Evolutionary conservation across 2,329 filamentous ascomycete genomes (phyloP).

Genomic region (Sporothrix variecibatus): DNA sequence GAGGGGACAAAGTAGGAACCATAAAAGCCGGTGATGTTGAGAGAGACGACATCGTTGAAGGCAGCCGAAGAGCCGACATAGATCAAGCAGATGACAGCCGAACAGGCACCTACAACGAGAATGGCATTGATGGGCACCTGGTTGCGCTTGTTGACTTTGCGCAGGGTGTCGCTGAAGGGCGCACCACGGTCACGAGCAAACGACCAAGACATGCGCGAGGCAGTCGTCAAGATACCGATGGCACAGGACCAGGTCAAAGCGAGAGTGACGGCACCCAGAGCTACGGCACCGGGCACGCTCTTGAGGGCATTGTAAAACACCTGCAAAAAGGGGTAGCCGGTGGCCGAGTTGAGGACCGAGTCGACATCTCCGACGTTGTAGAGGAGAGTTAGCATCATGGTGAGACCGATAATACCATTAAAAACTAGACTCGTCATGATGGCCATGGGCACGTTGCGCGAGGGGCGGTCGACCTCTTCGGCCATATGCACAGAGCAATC

Average conservation of each 20-base stretch:
- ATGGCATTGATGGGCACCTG: constrained; percentile 41
- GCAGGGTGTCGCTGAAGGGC: constrained; percentile 44
- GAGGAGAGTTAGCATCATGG: constrained; percentile 41
- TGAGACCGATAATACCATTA: constrained; percentile 41
- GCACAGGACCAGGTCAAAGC: constrained; percentile 50
- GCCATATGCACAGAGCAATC: constrained; percentile 41
- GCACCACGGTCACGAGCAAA: constrained; percentile 34
- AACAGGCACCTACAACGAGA: background rate
- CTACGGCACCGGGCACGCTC: constrained; percentile 49
- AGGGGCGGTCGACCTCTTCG: constrained; percentile 43
- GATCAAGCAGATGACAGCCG: constrained; percentile 18
- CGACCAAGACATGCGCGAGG: constrained; percentile 50
- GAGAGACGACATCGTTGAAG: constrained; percentile 22
- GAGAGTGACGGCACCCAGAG: constrained; percentile 52
- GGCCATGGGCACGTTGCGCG: constrained; percentile 38
- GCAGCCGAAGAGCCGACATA: constrained; percentile 25
- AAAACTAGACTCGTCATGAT: constrained; percentile 39
- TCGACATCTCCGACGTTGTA: constrained; percentile 39
- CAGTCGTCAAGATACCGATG: constrained; percentile 56
- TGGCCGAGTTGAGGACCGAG: constrained; percentile 31
- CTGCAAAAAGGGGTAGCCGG: constrained; percentile 52
- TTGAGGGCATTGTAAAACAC: constrained; percentile 54
- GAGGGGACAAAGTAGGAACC: constrained; percentile 51
- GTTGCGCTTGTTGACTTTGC: constrained; percentile 40
- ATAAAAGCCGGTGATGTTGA: constrained; percentile 41